phyloP scores from a whole-genome alignment of 371 early-diverging fungal species.

The Mucor irregularis region DNA sequence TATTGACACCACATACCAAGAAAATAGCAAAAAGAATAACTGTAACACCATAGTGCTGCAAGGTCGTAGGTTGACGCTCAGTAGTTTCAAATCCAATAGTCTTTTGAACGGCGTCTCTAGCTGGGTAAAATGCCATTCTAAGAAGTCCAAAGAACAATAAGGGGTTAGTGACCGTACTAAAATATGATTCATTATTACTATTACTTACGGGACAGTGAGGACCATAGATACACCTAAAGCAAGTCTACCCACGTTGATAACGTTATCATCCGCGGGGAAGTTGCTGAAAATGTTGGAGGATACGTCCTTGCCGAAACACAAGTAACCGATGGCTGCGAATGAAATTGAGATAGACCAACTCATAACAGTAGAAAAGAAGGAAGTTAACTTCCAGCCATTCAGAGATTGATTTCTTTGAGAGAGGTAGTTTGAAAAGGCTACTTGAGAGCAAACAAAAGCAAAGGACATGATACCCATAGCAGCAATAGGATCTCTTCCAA shows the following conservation, averaged over 20 bases:
- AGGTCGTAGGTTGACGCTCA: constrained; percentile 37
- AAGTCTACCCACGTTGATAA: constrained; percentile 56
- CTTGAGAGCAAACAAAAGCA: constrained; percentile 64
- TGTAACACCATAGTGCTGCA: constrained; percentile 50
- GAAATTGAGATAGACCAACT: constrained; percentile 57
- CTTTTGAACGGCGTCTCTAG: constrained; percentile 57
- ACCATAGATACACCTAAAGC: constrained; percentile 55
- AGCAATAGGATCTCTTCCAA: constrained; percentile 54
- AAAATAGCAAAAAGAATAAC: constrained; percentile 44
- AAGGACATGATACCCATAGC: constrained; percentile 66
- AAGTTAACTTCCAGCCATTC: constrained; percentile 43
- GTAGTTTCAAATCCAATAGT: constrained; percentile 51
- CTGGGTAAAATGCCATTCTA: constrained; percentile 60
- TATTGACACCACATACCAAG: constrained; percentile 43
- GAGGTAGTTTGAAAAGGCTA: constrained; percentile 54
- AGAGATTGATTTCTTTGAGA: constrained; percentile 47
- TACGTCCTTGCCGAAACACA: constrained; percentile 56
- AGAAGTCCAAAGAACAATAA: background rate
- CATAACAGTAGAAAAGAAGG: constrained; percentile 40
- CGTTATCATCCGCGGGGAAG: constrained; percentile 49
- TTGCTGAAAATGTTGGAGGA: constrained; percentile 57
- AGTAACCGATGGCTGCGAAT: constrained; percentile 59
- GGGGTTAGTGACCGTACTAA: constrained; percentile 1
- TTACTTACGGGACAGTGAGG: constrained; percentile 52
- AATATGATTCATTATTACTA: constrained; percentile 8